Percentiles rank a stretch among this genome's conserved stretches.
phyloP scores from a whole-genome alignment of 257 asterid species.

The Scutellaria baicalensis region DNA sequence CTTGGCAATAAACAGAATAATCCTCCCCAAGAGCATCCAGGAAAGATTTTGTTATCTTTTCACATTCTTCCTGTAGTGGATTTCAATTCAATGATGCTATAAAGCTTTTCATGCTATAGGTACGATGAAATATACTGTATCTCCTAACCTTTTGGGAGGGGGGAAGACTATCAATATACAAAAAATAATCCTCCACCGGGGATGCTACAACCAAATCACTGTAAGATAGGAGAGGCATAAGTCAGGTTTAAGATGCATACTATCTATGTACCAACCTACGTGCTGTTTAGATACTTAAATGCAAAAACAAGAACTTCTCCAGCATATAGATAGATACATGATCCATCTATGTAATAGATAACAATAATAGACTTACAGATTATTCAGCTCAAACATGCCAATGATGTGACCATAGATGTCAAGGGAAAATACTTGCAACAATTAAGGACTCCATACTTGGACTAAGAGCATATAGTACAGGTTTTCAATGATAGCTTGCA shows the following conservation, averaged over 20 bases:
- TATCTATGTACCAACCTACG: background rate
- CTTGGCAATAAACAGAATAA: constrained; percentile 81
- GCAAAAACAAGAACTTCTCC: background rate
- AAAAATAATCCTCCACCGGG: constrained; percentile 82
- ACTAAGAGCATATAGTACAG: background rate
- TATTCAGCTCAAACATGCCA: constrained; percentile 97
- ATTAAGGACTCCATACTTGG: constrained; percentile 45
- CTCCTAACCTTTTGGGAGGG: constrained; percentile 54
- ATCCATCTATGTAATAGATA: background rate
- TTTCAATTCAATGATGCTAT: constrained; percentile 2
- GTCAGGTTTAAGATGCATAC: background rate
- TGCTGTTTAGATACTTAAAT: background rate
- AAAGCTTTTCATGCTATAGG: background rate
- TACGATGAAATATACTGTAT: background rate
- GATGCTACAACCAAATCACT: constrained; percentile 93
- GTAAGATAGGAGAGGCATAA: background rate
- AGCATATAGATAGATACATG: background rate
- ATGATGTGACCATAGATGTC: constrained; percentile 86
- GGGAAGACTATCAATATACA: constrained; percentile 82
- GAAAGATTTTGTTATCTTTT: constrained; percentile 48
- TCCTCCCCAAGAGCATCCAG: constrained; percentile 94
- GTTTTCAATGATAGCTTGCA: constrained; percentile 3
- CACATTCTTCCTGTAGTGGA: constrained; percentile 62
- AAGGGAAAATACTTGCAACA: constrained; percentile 66
- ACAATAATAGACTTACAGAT: constrained; percentile 61